Percentiles rank a stretch among this genome's conserved stretches.
Evolutionary conservation across 441 rosid genomes (phyloP).

Genomic region (Mallotus repandus): DNA sequence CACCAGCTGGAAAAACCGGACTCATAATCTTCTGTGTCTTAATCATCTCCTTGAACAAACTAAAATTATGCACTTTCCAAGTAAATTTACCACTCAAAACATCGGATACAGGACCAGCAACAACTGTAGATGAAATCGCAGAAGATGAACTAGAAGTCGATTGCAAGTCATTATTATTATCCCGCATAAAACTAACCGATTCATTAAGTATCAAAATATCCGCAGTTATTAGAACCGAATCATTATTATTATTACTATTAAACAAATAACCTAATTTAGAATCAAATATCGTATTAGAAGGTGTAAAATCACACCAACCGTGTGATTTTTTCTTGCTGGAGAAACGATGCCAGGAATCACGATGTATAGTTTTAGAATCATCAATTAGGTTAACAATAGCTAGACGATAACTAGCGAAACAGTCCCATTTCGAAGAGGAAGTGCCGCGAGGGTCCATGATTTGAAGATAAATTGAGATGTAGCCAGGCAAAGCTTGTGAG

Average conservation of each 20-base stretch:
- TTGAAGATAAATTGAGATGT: conserved; percentile 88
- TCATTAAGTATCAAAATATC: conserved; percentile 89
- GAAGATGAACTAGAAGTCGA: conserved; percentile 37
- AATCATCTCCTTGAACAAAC: conserved; percentile 93
- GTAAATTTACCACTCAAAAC: conserved; percentile 91
- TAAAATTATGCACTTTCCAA: conserved; percentile 97
- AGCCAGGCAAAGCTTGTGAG: conserved; percentile 96
- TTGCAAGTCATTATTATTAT: conserved; percentile 49
- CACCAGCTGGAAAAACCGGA: conserved; percentile 97
- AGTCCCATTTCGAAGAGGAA: conserved; percentile 89
- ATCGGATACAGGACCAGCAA: conserved; percentile 66
- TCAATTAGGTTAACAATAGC: conserved; percentile 75
- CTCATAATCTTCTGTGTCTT: conserved; percentile 99
- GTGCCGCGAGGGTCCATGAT: conserved; percentile 98
- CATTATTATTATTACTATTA: conserved; percentile 36
- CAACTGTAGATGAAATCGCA: conserved; percentile 46
- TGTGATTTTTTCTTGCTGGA: conserved; percentile 95
- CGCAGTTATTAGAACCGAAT: conserved; percentile 75
- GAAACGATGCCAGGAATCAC: conserved; percentile 97
- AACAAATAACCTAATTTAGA: conserved; percentile 79
- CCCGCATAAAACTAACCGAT: conserved; percentile 75
- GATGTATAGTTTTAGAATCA: conserved; percentile 86
- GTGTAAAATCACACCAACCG: conserved; percentile 99
- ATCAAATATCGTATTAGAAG: conserved; percentile 76
- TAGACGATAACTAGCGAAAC: conserved; percentile 94